Conservation (phyloP, 2,329 filamentous ascomycete genomes). For the Exophiala sideris region DNA sequence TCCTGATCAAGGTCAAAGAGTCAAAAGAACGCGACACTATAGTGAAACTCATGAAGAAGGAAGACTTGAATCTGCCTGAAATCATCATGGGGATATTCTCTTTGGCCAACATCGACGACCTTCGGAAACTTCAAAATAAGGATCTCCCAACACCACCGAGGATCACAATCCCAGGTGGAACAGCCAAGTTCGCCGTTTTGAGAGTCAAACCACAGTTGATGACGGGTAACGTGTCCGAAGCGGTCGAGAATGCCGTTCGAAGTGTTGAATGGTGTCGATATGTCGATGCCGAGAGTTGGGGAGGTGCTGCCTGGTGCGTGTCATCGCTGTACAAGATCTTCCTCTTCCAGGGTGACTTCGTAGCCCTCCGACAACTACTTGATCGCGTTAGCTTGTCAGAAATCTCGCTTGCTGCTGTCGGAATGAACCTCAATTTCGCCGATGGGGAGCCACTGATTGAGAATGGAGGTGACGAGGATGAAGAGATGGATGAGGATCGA, state of each 20-base stretch:
- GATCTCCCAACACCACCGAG: conserved; percentile 7
- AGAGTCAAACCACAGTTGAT: conserved; percentile 68
- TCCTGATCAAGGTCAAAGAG: conserved; percentile 70
- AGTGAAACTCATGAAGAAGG: conserved; percentile 70
- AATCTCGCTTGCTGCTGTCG: conserved; percentile 42
- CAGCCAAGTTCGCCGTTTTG: conserved; percentile 30
- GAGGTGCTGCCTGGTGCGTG: conserved; percentile 65
- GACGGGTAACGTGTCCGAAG: conserved; percentile 56
- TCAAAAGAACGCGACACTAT: conserved; percentile 62
- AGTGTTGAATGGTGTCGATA: conserved; percentile 82
- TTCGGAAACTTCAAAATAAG: conserved; percentile 15
- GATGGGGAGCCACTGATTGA: conserved; percentile 28
- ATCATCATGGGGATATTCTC: conserved; percentile 58
- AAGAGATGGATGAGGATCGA: conserved; percentile 30
- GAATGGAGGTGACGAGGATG: conserved; percentile 20
- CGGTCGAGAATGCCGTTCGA: conserved; percentile 70
- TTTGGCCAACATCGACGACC: conserved; percentile 55
- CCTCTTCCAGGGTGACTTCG: conserved; percentile 62
- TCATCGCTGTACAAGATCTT: conserved; percentile 77
- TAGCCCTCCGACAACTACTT: conserved; percentile 54
- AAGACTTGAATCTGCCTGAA: conserved; percentile 67
- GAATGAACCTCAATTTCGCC: conserved; percentile 33
- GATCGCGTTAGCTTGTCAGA: conserved; percentile 49
- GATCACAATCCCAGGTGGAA: conserved; percentile 23
- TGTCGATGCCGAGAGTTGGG: conserved; percentile 65